A percentile compares a stretch with the other conserved stretches of the same genome.
phyloP scores from a whole-genome alignment of 2,329 filamentous ascomycete species.

The Ophiocordyceps sinensis region DNA sequence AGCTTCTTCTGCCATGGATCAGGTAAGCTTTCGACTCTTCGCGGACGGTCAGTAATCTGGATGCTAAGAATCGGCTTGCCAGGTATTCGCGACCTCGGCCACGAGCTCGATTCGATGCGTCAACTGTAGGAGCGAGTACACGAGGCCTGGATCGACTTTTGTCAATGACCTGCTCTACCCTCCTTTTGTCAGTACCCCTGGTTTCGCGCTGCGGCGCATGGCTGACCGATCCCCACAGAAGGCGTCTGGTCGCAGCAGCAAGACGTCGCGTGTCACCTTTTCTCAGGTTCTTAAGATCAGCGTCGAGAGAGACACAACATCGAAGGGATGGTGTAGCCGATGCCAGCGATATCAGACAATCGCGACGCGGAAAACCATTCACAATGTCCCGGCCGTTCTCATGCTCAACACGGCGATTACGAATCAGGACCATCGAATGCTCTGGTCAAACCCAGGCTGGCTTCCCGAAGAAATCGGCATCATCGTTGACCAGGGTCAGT shows the following conservation, averaged over 20 bases:
- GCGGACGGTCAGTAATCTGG: constrained; percentile 6
- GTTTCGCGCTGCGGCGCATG: not conserved
- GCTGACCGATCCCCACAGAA: constrained; percentile 21
- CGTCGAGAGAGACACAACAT: constrained; percentile 77
- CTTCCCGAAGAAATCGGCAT: constrained; percentile 89
- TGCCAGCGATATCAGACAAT: constrained; percentile 87
- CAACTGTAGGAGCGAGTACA: constrained; percentile 76
- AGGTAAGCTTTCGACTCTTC: constrained; percentile 25
- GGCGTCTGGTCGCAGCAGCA: constrained; percentile 29
- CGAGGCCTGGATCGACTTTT: constrained; percentile 61
- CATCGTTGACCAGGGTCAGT: constrained; percentile 78
- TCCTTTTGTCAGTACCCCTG: constrained; percentile 13
- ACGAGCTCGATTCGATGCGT: constrained; percentile 68
- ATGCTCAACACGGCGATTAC: constrained; percentile 74
- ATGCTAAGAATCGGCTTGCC: not conserved
- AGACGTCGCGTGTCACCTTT: constrained; percentile 50
- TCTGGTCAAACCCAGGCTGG: constrained; percentile 87
- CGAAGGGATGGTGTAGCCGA: constrained; percentile 82
- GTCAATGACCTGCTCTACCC: constrained; percentile 83
- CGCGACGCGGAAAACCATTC: constrained; percentile 70
- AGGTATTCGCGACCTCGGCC: constrained; percentile 53
- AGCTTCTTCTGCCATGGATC: constrained; percentile 52
- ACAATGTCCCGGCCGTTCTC: constrained; percentile 69
- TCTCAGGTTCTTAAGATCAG: constrained; percentile 87
- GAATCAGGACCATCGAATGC: constrained; percentile 55